Percentiles rank a stretch among this genome's conserved stretches.
Conservation (phyloP, 257 asterid species). For the Lycium ferocissimum region DNA sequence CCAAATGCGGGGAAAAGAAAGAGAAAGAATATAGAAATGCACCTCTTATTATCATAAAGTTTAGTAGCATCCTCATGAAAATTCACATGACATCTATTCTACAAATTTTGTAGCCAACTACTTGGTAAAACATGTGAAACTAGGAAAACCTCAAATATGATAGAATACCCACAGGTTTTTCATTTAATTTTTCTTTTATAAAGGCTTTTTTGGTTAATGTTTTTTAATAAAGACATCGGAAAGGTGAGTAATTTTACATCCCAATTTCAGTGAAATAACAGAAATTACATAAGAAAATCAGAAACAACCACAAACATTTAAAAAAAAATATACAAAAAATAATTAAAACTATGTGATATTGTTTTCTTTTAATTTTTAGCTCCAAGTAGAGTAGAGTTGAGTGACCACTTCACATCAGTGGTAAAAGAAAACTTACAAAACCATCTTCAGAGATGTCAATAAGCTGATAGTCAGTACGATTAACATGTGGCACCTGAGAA, state of each 20-base stretch:
- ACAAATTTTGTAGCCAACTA: no score
- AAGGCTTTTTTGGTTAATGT: not conserved
- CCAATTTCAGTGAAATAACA: not conserved
- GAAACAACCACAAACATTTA: not conserved
- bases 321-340: not conserved
- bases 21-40: no score
- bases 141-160: no score
- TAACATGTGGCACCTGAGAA: slow-evolving; percentile 58
- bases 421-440: slow-evolving; percentile 60
- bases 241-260: not conserved
- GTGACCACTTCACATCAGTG: not conserved
- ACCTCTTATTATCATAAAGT: no score
- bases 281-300: not conserved
- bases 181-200: no score
- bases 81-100: no score
- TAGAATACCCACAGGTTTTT: no score
- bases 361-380: not conserved
- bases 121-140: no score
- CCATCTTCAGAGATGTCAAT: slow-evolving; percentile 90
- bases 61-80: no score
- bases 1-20: no score
- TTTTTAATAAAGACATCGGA: not conserved
- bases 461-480: slow-evolving; percentile 57
- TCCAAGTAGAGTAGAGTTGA: not conserved
- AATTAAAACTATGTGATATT: not conserved